Conservation (phyloP, 176 grass and related monocot species). For the Stipa capillata region DNA sequence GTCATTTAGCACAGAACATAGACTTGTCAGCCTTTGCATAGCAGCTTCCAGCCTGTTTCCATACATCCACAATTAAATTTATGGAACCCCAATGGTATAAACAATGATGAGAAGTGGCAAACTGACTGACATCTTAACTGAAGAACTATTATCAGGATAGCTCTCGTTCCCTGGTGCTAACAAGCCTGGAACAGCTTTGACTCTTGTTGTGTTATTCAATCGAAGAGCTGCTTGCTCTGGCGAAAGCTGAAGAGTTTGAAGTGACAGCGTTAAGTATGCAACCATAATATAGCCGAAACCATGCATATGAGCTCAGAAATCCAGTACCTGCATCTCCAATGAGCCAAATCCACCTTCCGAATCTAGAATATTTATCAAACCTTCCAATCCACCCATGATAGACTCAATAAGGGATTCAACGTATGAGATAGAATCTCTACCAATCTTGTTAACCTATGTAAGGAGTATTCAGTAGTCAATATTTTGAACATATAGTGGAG, state of each 20-base stretch:
- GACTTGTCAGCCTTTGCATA: conserved; percentile 75
- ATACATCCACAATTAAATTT: conserved; percentile 12
- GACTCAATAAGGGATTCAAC: conserved; percentile 97
- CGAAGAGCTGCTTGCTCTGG: conserved; percentile 95
- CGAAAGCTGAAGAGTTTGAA: conserved; percentile 58
- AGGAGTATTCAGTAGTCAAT: conserved; percentile 26
- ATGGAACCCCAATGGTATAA: neutral
- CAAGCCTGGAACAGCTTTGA: conserved; percentile 54
- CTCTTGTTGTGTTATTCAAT: conserved; percentile 68
- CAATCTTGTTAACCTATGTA: conserved; percentile 83
- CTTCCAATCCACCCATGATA: conserved; percentile 99
- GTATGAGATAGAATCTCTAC: conserved; percentile 90
- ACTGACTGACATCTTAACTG: conserved; percentile 71
- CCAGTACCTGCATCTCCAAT: conserved; percentile 90
- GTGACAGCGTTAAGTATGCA: neutral
- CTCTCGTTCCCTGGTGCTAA: conserved; percentile 72
- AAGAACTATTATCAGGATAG: conserved; percentile 72
- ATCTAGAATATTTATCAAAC: conserved; percentile 97
- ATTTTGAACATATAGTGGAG: neutral
- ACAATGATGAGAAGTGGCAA: neutral
- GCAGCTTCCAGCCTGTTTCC: conserved; percentile 75
- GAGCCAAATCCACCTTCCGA: conserved; percentile 98
- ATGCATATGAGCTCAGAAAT: conserved; percentile 25
- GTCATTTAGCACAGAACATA: conserved; percentile 89
- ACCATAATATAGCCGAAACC: neutral